phyloP scores from a whole-genome alignment of 371 early-diverging fungal genomes.

The Zychaea mexicana region DNA sequence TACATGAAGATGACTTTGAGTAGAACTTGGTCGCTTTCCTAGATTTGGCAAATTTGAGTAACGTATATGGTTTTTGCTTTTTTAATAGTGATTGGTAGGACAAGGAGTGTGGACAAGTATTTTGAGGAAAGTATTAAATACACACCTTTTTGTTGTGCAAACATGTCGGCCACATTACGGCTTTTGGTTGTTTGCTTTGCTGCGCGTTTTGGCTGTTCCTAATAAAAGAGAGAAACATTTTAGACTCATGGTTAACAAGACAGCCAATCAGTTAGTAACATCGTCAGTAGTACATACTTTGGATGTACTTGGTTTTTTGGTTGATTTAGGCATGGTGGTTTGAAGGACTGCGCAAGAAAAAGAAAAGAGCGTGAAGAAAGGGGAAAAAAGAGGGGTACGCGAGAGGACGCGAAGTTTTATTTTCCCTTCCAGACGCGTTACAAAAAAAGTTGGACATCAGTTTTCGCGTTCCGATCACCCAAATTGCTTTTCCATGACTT shows the following conservation, averaged over 20 bases:
- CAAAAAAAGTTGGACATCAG: no score
- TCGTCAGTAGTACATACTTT: no score
- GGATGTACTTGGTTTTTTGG: not conserved
- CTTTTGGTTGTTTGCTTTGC: not conserved
- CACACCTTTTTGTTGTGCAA: slow-evolving; percentile 7
- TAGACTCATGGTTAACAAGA: not conserved
- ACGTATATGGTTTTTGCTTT: no score
- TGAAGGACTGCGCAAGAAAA: not conserved
- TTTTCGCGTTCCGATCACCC: no score
- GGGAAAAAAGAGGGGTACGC: slow-evolving; percentile 1
- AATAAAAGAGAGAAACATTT: not conserved
- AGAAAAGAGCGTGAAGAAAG: no score
- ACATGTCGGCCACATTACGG: slow-evolving; percentile 7
- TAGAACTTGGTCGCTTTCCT: not conserved
- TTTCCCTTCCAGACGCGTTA: no score
- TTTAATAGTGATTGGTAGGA: no score
- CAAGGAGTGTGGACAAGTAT: no score
- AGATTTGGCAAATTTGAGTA: no score
- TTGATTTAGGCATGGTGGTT: not conserved
- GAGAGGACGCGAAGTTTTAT: not conserved
- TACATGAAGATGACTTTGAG: not conserved
- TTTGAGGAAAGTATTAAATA: no score
- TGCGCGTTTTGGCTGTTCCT: not conserved
- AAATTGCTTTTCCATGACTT: no score
- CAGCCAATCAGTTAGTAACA: no score